A percentile compares a stretch with the other conserved stretches of the same genome.
These are phyloP conservation scores for Volvox carteri DNA, from an alignment of 163 green algal species.

Conservation along the genomic window DNA sequence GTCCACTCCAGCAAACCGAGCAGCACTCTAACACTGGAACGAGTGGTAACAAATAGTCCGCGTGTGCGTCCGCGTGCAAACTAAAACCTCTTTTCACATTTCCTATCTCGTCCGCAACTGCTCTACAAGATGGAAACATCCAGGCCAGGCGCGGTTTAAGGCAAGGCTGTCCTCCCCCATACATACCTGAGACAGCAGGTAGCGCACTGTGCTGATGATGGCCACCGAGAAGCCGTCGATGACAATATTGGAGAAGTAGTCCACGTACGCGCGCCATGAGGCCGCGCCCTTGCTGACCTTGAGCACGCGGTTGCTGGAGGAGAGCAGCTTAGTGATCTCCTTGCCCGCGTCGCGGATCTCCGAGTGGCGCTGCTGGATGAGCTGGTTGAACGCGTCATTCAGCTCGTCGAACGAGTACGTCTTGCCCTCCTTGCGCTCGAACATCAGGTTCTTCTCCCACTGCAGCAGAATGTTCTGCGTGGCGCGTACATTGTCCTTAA, in stretches of 20 bases:
- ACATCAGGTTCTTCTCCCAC: constrained; percentile 85
- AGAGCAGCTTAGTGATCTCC: constrained; percentile 91
- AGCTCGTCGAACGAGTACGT: constrained; percentile 86
- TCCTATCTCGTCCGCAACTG: too few relatives aligned
- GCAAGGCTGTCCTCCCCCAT: too few relatives aligned
- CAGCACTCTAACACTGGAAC: too few relatives aligned
- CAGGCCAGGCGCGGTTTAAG: too few relatives aligned
- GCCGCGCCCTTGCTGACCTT: constrained; percentile 75
- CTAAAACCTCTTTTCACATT: too few relatives aligned
- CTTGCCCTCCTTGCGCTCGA: constrained; percentile 91
- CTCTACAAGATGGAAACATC: too few relatives aligned
- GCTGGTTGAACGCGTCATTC: constrained; percentile 72
- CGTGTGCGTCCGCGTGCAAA: too few relatives aligned
- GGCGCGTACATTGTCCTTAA: constrained; percentile 86
- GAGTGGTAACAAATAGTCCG: too few relatives aligned
- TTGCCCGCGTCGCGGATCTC: constrained; percentile 86
- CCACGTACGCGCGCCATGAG: constrained; percentile 87
- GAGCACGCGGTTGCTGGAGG: constrained; percentile 83
- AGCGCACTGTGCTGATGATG: constrained; percentile 81
- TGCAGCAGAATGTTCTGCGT: constrained; percentile 72
- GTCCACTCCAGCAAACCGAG: too few relatives aligned
- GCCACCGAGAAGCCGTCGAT: constrained; percentile 82
- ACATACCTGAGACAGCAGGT: constrained; percentile 73
- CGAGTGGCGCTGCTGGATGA: constrained; percentile 70
- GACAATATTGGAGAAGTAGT: constrained; percentile 90